Evolutionary conservation across 2,329 filamentous ascomycete species (phyloP), one percentile per base, ranked within the genome.

Genomic region (Colletotrichum cordylinicola): DNA sequence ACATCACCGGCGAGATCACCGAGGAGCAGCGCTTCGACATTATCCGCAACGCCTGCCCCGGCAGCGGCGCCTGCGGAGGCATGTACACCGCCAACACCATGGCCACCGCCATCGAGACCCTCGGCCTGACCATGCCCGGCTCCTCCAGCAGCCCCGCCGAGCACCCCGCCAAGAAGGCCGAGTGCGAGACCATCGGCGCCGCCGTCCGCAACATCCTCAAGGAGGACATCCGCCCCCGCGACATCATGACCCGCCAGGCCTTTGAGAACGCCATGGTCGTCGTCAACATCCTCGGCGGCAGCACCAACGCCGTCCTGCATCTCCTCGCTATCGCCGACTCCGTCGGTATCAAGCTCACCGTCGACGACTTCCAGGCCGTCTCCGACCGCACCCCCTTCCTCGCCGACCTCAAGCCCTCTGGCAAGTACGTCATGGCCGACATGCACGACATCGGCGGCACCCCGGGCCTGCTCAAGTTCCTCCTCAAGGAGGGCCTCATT

Each of bases 61-160:
- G 86, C 61, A 82, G 83, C 66, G 94, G 94, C 52, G 94, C 94
- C 48, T 96, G 94, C 78, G 94, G 94, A 78, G 94, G 94, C 79
- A 96, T 98, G 96, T 98, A 96, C 87, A 98, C 96, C 1, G 96
- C 96, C 77, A 98, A 98, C 86, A 98, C 95, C 29, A 96, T 98
- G 95, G 94, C 95, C 7, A 96, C 94, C 1, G 95, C 94, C n/a
- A 95, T 98, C 78, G 95, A 98, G 87, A 95, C 94, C 43, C 95
- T 98, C 90, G 96, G 96, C 33, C 88, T 96, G 90, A 94, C 94
- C 5, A 89, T 97, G n/a, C 94, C 95, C 6, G 94, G 94, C 9
- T 96, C 94, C 80, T 95, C 94, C 75, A 95, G 94, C 81, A 94
- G 92, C 84, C 94, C 94, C 21, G 95, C 95, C 65, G 94, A 95